Evolutionary conservation across 2,329 filamentous ascomycete genomes (phyloP), one percentile per base, ranked within the genome.

Genomic region (Diaporthe citriasiana): DNA sequence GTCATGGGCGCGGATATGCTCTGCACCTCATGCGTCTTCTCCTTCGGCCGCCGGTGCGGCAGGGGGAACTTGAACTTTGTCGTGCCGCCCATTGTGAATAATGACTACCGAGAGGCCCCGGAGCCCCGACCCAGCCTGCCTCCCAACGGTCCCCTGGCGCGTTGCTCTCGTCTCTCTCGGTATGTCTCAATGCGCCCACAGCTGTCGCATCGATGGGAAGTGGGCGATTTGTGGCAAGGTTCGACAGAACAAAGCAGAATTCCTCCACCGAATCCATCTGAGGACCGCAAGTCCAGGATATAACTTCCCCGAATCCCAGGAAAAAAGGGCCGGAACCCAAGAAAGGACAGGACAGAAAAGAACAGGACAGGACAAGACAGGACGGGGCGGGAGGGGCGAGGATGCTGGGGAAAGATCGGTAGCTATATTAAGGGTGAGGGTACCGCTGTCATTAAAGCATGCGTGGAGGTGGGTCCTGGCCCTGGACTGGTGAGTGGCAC

Each of bases 51-150:
- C 75, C 87, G 85, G 70, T 87, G 84, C 70, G 87, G 84, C 22
- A 88, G 79, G 40, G 86, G 83, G 69, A 89, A 89, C 51, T 81
- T 84, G 77, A 89, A 89, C 73, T 85, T 87, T 47, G 81, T 79
- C 73, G 81, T 79, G 72, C 71, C 74, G 27, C 66, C 74, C 74
- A 75, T 75, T 22, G 40, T 75, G 50, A 45, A 45, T 15, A 35
- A 65, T 13, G n/a, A 27, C 27, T 56, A 22, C 47, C 50, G 47
- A 33, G 47, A 53, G 35, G 47, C 47, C 59, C 40, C 35, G 25
- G 19, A 12, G 25, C 33, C 51, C 47, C 45, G 47, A 10, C 38
- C 56, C 38, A n/a, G 33, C 33, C 13, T n/a, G 19, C 40, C 42
- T 47, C 70, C 45, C 59, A 66, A n/a, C 50, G 1, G 12, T 19